Conservation (phyloP, 768 basidiomycete species). For the Clathrus columnatus region DNA sequence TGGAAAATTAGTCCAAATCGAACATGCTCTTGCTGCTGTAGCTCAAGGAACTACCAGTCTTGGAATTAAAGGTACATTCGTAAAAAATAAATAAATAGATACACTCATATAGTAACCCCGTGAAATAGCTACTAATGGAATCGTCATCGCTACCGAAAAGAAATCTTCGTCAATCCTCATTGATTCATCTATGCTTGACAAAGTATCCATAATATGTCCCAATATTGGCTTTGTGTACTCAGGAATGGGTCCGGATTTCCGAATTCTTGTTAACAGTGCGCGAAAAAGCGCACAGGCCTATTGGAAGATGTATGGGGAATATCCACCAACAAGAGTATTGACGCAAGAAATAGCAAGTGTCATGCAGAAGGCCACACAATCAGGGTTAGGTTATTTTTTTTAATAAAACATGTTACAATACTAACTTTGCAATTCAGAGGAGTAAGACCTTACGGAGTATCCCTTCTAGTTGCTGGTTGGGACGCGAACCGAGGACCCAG, state of each 20-base stretch:
- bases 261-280: conserved; percentile 87
- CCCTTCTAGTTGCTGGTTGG: conserved; percentile 94
- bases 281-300: conserved; percentile 98
- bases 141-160: conserved; percentile 99
- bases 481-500: conserved; percentile 89
- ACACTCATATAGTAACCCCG: background rate
- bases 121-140: conserved; percentile 98
- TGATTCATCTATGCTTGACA: conserved; percentile 97
- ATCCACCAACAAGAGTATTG: conserved; percentile 91
- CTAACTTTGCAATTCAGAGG: conserved; percentile 49
- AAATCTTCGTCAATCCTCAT: conserved; percentile 96
- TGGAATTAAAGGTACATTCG: conserved; percentile 84
- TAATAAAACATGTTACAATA: conserved; percentile 10
- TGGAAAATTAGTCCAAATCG: conserved; percentile 98
- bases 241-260: conserved; percentile 99
- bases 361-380: conserved; percentile 99
- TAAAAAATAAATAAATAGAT: background rate
- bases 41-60: conserved; percentile 93
- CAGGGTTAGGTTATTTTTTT: conserved; percentile 60
- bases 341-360: conserved; percentile 97
- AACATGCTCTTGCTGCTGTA: conserved; percentile 97
- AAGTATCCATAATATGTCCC: conserved; percentile 93
- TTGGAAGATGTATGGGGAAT: conserved; percentile 99
- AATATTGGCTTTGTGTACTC: conserved; percentile 99
- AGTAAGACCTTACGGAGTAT: conserved; percentile 98